Percentiles rank a stretch among this genome's conserved stretches.
Conservation (phyloP, 2,329 filamentous ascomycete species). For the Fusarium hainanense region DNA sequence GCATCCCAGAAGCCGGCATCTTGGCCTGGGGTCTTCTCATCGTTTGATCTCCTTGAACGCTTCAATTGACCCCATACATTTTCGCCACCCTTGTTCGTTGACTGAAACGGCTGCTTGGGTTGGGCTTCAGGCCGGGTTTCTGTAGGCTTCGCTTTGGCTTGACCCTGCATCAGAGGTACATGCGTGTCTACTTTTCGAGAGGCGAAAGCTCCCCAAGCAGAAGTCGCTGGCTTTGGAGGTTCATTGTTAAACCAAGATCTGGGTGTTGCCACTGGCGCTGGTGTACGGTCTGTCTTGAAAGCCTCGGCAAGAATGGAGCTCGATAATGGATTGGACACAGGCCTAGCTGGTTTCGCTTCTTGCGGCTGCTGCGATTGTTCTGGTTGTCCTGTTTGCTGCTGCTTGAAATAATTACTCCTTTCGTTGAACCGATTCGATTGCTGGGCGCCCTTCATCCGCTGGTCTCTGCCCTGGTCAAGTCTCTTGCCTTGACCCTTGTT, state of each 20-base stretch:
- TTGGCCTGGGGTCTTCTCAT: not conserved
- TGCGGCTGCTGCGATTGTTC: conserved; percentile 6
- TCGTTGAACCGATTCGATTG: conserved; percentile 4
- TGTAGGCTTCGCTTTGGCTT: not conserved
- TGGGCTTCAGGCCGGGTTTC: not conserved
- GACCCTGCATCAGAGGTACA: conserved; percentile 17
- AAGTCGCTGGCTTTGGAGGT: conserved; percentile 7
- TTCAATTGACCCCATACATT: conserved; percentile 44
- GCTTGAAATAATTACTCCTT: not conserved
- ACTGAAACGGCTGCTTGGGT: not conserved
- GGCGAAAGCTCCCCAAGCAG: conserved; percentile 43
- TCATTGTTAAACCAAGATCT: conserved; percentile 41
- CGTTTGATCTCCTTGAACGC: conserved; percentile 24
- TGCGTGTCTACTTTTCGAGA: conserved; percentile 37
- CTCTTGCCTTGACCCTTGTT: conserved; percentile 9
- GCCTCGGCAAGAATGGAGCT: conserved; percentile 49
- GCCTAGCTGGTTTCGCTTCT: not conserved
- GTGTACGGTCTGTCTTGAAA: conserved; percentile 46
- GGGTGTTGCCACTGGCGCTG: conserved; percentile 44
- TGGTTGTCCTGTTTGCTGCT: not conserved
- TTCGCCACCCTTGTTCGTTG: not conserved
- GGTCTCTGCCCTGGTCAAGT: conserved; percentile 4
- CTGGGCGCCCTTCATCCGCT: not conserved
- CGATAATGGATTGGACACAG: conserved; percentile 32
- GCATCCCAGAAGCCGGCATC: conserved; percentile 40